Evolutionary conservation across 2,329 filamentous ascomycete species (phyloP).

Genomic region (Cladosporium halotolerans): DNA sequence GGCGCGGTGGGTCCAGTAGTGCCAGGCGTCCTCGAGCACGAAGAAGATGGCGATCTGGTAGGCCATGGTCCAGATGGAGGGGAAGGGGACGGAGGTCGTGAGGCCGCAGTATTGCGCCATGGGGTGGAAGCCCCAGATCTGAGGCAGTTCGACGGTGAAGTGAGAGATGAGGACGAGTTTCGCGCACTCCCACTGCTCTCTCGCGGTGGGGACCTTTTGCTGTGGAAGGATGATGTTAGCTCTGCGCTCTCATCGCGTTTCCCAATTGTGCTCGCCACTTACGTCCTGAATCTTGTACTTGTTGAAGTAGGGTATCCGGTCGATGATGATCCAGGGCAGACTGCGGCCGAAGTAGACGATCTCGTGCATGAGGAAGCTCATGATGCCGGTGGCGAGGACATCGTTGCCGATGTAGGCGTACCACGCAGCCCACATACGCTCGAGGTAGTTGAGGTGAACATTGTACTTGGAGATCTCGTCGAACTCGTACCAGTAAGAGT

Average conservation of each 20-base stretch:
- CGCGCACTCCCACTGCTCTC: slow-evolving; percentile 92
- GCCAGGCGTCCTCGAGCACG: slow-evolving; percentile 92
- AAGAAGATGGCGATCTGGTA: slow-evolving; percentile 93
- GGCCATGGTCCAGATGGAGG: slow-evolving; percentile 75
- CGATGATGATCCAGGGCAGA: slow-evolving; percentile 88
- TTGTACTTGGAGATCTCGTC: slow-evolving; percentile 65
- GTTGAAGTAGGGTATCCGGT: slow-evolving; percentile 78
- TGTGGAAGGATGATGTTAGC: slow-evolving; percentile 26
- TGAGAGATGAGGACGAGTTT: slow-evolving; percentile 88
- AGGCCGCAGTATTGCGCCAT: slow-evolving; percentile 90
- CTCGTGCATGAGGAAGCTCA: slow-evolving; percentile 97
- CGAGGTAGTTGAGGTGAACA: slow-evolving; percentile 76
- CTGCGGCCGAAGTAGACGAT: slow-evolving; percentile 86
- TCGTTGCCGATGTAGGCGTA: slow-evolving; percentile 99
- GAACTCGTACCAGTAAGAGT: slow-evolving; percentile 61
- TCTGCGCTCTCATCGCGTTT: not conserved
- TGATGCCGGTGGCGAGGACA: slow-evolving; percentile 88
- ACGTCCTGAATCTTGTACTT: slow-evolving; percentile 92
- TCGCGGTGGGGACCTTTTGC: slow-evolving; percentile 82
- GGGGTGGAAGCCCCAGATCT: slow-evolving; percentile 99
- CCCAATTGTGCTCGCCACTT: slow-evolving; percentile 31
- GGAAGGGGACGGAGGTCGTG: slow-evolving; percentile 83
- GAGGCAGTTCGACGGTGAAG: slow-evolving; percentile 95
- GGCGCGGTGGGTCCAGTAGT: slow-evolving; percentile 91
- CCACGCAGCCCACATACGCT: slow-evolving; percentile 91